These are phyloP conservation scores for Pleodorina starrii DNA, from an alignment of 139 green algal species.

Conservation along the genomic window DNA sequence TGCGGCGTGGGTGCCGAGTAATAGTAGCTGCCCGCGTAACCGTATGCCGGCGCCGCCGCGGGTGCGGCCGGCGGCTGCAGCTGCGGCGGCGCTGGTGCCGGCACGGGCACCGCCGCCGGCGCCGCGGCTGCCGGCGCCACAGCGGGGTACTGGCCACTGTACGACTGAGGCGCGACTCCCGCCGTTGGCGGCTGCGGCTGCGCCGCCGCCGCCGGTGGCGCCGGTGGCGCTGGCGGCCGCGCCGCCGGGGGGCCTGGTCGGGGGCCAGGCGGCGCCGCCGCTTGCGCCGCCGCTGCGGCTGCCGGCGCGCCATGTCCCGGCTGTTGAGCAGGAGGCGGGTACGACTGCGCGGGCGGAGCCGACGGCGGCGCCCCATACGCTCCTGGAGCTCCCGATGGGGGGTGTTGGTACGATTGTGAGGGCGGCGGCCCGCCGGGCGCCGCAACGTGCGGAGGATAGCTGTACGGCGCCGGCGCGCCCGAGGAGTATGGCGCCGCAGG, in stretches of 20 bases:
- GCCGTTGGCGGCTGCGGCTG: not conserved
- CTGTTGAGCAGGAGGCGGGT: no score
- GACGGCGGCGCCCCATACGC: not conserved
- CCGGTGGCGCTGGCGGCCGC: not conserved
- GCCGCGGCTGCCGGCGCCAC: not conserved
- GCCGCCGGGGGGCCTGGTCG: not conserved
- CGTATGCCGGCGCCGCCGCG: not conserved
- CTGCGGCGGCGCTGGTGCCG: not conserved
- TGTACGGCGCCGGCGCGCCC: not conserved
- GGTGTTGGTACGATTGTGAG: not conserved
- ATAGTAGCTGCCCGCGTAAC: not conserved
- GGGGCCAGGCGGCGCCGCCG: not conserved
- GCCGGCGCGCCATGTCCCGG: no score
- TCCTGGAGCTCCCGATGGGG: not conserved
- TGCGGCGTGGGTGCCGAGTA: not conserved
- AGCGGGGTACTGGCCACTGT: not conserved
- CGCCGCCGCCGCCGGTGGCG: not conserved
- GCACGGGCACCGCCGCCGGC: not conserved
- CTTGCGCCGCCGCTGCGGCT: no score
- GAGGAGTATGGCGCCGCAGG: not conserved
- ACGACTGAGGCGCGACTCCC: not conserved
- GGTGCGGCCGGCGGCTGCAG: not conserved
- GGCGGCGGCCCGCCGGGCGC: no score
- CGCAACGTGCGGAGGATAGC: not conserved
- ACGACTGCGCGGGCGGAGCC: not conserved